These are phyloP conservation scores for Coemansia javaensis DNA, from an alignment of 192 early-diverging fungal species.

Conservation along the genomic window DNA sequence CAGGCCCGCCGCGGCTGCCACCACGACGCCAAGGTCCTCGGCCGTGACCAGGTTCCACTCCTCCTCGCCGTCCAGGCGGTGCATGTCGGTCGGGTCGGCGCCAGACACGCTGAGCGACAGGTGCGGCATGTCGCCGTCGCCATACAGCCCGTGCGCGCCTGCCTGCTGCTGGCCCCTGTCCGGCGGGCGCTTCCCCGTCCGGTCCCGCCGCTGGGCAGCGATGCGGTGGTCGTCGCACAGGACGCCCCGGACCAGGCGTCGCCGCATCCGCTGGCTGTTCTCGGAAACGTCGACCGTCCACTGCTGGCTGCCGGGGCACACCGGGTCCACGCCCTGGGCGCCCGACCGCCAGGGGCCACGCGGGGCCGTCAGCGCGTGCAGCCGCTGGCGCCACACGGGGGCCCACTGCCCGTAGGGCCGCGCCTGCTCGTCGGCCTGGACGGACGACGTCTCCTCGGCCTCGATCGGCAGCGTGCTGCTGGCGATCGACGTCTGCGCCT, in stretches of 20 bases:
- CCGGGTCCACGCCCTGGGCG: neutral
- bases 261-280: constrained; percentile 35
- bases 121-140: constrained; percentile 20
- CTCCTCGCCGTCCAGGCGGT: neutral
- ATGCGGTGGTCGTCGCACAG: constrained; percentile 21
- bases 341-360: constrained; percentile 26
- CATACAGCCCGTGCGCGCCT: neutral
- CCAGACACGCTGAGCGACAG: constrained; percentile 28
- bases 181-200: constrained; percentile 8
- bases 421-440: constrained; percentile 4
- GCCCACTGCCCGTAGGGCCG: constrained; percentile 16
- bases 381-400: constrained; percentile 22
- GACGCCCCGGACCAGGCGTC: constrained; percentile 14
- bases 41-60: constrained; percentile 40
- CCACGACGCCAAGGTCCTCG: constrained; percentile 24
- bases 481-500: constrained; percentile 25
- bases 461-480: constrained; percentile 24
- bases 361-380: constrained; percentile 17
- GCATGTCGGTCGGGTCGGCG: neutral
- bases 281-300: constrained; percentile 41
- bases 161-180: constrained; percentile 1
- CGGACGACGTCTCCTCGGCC: constrained; percentile 18
- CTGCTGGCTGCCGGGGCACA: constrained; percentile 3
- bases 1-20: constrained; percentile 11
- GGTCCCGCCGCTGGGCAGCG: constrained; percentile 32